Evolutionary conservation across 2,329 filamentous ascomycete genomes (phyloP), one percentile per base, ranked within the genome.

Genomic region (Alternaria novae-zelandiae): DNA sequence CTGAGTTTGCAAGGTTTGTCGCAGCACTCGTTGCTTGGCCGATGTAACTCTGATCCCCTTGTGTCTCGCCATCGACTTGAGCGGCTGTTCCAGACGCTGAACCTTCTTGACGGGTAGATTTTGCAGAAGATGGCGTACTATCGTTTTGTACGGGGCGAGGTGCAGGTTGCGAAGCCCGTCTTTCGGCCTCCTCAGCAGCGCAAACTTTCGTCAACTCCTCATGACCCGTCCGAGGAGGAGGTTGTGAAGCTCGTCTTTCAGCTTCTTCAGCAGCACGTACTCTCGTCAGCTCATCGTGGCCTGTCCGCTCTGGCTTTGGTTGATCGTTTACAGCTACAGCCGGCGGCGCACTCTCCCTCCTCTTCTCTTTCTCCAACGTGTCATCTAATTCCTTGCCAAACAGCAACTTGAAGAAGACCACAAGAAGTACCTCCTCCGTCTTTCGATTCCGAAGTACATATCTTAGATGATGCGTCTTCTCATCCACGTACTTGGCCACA

Each of bases 391-490:
- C 75, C 50, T 81, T 70, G 3, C 82, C 83, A 69, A 81, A 84
- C 4, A 85, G 67, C 25, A 85, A 55, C n/a, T 76, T 81, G 61
- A 84, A 83, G 17, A 83, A 80, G 12, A 84, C 80, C 21, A 82
- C 82, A 49, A 84, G 79, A 28, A 79, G 78, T 21, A 83, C 77
- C 36, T 83, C 80, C 9, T 76, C 79, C 0, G 77, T 82, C 17
- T 63, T 68, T 6, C 79, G 64, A 63, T 83, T 79, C 75, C 82
- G 83, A 61, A 84, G 75, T 45, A 84, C 82, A 70, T 81, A 84
- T 21, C 83, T 70, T 61, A 84, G 66, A 61, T 79, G 78, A 72
- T 85, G 83, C 50, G 81, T 84, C 72, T 83, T 83, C 50, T 83
- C 79, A 64, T 83, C 83, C 45, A 84, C 79, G 59, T 84, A 84